A percentile compares a stretch with the other conserved stretches of the same genome.
These are phyloP conservation scores for Euphorbia schlechtendalii DNA, from an alignment of 441 rosid species.

Conservation along the genomic window DNA sequence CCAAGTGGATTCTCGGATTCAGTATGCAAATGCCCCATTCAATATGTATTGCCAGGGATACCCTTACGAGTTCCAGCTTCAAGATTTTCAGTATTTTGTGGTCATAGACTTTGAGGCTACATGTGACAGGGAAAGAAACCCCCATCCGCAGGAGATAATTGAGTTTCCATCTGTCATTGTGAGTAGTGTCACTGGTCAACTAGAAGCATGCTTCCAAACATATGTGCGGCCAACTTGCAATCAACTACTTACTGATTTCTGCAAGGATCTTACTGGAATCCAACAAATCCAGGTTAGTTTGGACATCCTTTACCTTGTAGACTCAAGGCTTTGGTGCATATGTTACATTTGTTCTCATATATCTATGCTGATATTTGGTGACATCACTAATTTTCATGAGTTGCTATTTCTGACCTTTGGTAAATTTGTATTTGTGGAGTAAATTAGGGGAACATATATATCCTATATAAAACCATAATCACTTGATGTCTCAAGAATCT, in stretches of 20 bases:
- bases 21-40: constrained; percentile 23
- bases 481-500: neutral
- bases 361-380: neutral
- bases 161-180: constrained; percentile 72
- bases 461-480: neutral
- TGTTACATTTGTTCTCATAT: neutral
- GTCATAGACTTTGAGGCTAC: constrained; percentile 79
- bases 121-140: constrained; percentile 55
- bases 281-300: constrained; percentile 53
- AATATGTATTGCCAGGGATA: constrained; percentile 26
- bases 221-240: constrained; percentile 66
- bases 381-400: neutral
- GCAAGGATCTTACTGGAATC: constrained; percentile 71
- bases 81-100: constrained; percentile 61
- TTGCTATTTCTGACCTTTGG: neutral
- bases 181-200: constrained; percentile 50
- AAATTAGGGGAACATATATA: neutral
- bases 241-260: constrained; percentile 54
- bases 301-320: neutral
- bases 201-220: constrained; percentile 59
- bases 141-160: constrained; percentile 68
- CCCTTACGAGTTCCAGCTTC: constrained; percentile 38
- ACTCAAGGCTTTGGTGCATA: neutral
- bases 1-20: constrained; percentile 36
- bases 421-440: neutral